These are phyloP conservation scores for Capsicum chinense DNA, from an alignment of 257 asterid genomes.

Conservation along the genomic window DNA sequence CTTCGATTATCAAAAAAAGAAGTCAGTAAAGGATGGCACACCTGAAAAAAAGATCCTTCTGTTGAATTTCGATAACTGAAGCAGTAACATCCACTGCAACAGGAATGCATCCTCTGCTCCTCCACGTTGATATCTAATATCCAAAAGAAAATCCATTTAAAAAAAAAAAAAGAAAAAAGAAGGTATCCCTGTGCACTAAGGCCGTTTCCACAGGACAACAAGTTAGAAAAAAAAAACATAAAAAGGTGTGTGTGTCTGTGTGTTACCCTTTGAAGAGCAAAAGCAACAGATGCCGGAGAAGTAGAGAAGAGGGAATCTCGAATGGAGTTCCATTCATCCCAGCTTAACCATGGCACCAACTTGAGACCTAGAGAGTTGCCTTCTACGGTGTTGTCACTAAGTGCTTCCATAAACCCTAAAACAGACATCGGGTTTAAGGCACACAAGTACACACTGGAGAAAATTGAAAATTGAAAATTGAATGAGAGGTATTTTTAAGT, in stretches of 20 bases:
- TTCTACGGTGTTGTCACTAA: slow-evolving; percentile 45
- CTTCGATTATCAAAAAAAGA: background rate
- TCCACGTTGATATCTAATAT: slow-evolving; percentile 76
- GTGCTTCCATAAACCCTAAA: slow-evolving; percentile 56
- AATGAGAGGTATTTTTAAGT: too few relatives aligned
- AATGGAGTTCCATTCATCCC: slow-evolving; percentile 84
- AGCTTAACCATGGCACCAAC: slow-evolving; percentile 84
- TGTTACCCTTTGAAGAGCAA: slow-evolving; percentile 66
- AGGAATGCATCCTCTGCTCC: slow-evolving; percentile 83
- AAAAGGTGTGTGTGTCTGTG: background rate
- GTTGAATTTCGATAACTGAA: slow-evolving; percentile 79
- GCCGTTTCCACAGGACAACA: too few relatives aligned
- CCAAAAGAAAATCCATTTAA: background rate
- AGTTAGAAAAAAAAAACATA: too few relatives aligned
- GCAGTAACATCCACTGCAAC: slow-evolving; percentile 72
- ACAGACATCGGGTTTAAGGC: slow-evolving; percentile 20
- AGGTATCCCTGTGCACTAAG: too few relatives aligned
- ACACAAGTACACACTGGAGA: too few relatives aligned
- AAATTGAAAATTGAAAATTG: too few relatives aligned
- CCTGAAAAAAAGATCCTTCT: slow-evolving; percentile 70
- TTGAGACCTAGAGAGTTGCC: slow-evolving; percentile 52
- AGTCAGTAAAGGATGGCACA: background rate
- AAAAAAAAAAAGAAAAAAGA: background rate
- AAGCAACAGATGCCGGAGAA: slow-evolving; percentile 52
- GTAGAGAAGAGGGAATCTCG: slow-evolving; percentile 68